Evolutionary conservation across 352 stramenopile genomes (phyloP), one percentile per base, ranked within the genome.

Genomic region (Phytophthora pisi): DNA sequence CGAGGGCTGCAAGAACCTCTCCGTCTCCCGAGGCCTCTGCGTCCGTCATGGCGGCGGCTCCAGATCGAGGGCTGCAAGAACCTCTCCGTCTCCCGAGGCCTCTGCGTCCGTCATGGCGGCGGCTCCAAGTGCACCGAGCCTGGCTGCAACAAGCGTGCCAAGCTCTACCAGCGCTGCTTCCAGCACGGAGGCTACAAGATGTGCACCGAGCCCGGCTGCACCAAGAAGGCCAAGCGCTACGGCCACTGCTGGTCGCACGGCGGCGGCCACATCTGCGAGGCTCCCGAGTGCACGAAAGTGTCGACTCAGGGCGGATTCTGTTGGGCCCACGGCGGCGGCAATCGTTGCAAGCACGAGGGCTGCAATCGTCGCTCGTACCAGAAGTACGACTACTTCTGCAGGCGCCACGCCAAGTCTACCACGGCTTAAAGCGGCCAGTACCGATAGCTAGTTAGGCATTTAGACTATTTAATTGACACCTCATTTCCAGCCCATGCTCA

Each of bases 241-340:
- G 84, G 84, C 45, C 79, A 86, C 66, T 92, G 84, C 70, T 90
- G 82, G 76, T 88, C 84, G 31, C 84, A 92, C 55, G 79, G 82
- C 34, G 84, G 84, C 51, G 84, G 84, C 40, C 77, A 74, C 66
- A 86, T 88, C 49, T 92, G 82, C 38, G 74, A 86, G 15, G 57
- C 73, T 2, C 73, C 34, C 34, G 34, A 47, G 42, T 47, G 42
- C 42, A 47, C 42, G 42, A 85, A 84, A 51, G 76, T 82, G 36
- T 82, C 78, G 20, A 82, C 76, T 9, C 77, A 82, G n/a, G 71
- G 77, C 26, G 80, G 78, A 0, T 68, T 85, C 13, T 89, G 84
- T 66, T 91, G 84, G 80, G 82, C 83, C 0, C 84, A 93, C 61
- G 84, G 84, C 28, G 84, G 82, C 38, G 83, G 84, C 61, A 86